Percentiles rank a stretch among this genome's conserved stretches.
phyloP scores from a whole-genome alignment of 2,329 filamentous ascomycete genomes.

The Seiridium unicorne region DNA sequence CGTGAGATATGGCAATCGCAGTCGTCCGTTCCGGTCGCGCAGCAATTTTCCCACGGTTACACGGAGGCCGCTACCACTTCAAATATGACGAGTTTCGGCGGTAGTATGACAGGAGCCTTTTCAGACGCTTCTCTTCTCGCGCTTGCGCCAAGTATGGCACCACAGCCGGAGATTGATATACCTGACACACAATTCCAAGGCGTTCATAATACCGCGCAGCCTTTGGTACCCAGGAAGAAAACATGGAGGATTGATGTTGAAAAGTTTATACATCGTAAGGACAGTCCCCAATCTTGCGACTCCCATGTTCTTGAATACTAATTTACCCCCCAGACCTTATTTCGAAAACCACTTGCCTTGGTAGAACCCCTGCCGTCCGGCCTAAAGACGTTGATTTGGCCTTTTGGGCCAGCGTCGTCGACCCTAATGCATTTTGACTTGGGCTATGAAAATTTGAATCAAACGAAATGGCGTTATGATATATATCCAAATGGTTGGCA shows the following conservation, averaged over 20 bases:
- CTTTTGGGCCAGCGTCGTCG: conserved; percentile 25
- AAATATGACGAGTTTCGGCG: neutral
- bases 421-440: neutral
- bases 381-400: conserved; percentile 24
- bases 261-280: conserved; percentile 27
- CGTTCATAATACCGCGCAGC: neutral
- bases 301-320: too few relatives aligned
- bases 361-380: conserved; percentile 25
- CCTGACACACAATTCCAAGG: neutral
- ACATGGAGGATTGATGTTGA: conserved; percentile 21
- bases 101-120: neutral
- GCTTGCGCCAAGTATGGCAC: neutral
- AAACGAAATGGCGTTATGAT: too few relatives aligned
- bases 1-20: neutral
- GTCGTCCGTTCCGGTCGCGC: neutral
- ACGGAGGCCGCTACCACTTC: neutral
- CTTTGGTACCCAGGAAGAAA: neutral
- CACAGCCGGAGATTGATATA: neutral
- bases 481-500: too few relatives aligned
- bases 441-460: neutral
- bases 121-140: neutral
- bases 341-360: conserved; percentile 21
- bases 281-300: neutral
- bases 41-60: neutral
- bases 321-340: conserved; percentile 10